Evolutionary conservation across 1,284 basidiomycete species (phyloP), one percentile per base, ranked within the genome.

Genomic region (Microbotryum violaceum): DNA sequence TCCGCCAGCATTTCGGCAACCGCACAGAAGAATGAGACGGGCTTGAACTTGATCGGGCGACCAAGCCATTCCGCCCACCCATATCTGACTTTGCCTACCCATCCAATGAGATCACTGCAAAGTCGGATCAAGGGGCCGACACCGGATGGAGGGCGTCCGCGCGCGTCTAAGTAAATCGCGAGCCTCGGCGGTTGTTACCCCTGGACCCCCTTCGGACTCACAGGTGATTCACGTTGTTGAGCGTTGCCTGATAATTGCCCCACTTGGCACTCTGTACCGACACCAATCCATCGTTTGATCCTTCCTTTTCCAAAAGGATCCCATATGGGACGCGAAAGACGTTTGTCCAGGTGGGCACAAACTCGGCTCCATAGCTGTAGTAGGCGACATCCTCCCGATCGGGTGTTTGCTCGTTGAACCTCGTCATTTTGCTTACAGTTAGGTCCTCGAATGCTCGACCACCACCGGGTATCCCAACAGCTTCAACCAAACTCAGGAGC

Each of bases 331-430:
- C 52, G 12, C 60, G 50, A 61, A 71, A 67, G n/a, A 62, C 63
- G 52, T 65, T 63, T 51, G 93, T 83, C 60, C 93, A 78, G 1
- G 89, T 88, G 4, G 93, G 91, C 16, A 88, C 83, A 74, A 91
- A 93, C 25, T 81, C 80, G 6, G 93, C 92, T 12, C 93, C 93
- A 88, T 91, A 97, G 70, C 88, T 91, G 71, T 88, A 93, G 76
- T 97, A 97, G 66, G 83, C 81, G 60, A 96, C 87, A 33, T 82
- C 82, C 0, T 81, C 79, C 1, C 85, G 81, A 70, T 97, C 85
- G 0, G 87, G 85, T 0, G 89, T 89, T 48, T 85, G 80, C 62
- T 87, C 82, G 73, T 97, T 97, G 77, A 97, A 97, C 61, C 81
- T 77, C 44, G 80, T 81, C 92, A 97, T 97, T 62, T 84, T 85